Base-by-base conservation (phyloP, 768 basidiomycete species). In the Collybia nuda region DNA sequence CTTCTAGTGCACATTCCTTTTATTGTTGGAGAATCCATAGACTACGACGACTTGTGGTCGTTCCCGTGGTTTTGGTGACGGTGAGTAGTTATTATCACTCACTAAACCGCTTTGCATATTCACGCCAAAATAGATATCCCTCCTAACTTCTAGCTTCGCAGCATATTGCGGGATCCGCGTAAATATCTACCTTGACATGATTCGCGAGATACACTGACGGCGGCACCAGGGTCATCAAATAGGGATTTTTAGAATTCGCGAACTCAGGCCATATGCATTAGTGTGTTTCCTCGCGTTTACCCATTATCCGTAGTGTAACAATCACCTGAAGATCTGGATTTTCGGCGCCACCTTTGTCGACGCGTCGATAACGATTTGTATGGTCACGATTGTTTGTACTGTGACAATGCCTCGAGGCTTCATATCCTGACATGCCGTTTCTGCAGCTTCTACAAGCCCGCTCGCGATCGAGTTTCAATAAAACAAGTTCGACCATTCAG, bases 1-100 rank as follows among this genome's bases (percentile, higher is more conserved):
- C 58, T 5, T 28, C 44, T 11, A 41, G 54, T n/a, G 56, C 52
- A 7, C 58, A 59, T 21, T 23, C 26, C 14, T 59, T 59, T 48
- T 59, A 51, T 28, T 44, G 49, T 19, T 59, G 57, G 49, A 37
- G 46, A 26, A 48, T 51, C 15, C 54, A 40, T 14, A 44, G 43
- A 37, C 35, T 59, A 15, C 26, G 44, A 11, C 14, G 44, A 12
- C 39, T 47, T 9, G 9, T 51, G 7, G 18, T 49, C 29, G 15
- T 58, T 14, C 54, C 56, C 7, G 28, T 47, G 7, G 32, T 29
- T 17, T 48, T 58, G 17, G 43, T 39, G 18, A n/a, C 44, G 11
- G 56, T 55, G n/a, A n/a, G 54, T 48, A 8, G 5, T 29, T 7
- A 7, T 7, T 19, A 8, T 49, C 12, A n/a, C 15, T 6, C 21